These are phyloP conservation scores for Clitoria ternatea DNA, from an alignment of 306 rosid genomes.

Conservation along the genomic window DNA sequence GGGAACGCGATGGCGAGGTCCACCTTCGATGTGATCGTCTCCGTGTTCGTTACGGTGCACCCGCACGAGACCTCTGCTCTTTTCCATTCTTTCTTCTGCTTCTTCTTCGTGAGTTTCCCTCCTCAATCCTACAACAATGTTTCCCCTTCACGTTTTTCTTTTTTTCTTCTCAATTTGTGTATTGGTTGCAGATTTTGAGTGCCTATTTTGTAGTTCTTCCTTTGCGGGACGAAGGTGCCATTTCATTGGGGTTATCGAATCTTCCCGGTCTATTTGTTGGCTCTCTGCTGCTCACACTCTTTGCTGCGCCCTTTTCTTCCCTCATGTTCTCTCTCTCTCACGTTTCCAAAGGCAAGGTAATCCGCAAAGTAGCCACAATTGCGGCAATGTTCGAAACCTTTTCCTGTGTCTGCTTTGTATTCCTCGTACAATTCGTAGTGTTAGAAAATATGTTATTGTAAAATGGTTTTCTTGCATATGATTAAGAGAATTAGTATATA, in stretches of 20 bases:
- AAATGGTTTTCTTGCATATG: too few species aligned
- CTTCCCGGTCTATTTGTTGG: constrained; percentile 79
- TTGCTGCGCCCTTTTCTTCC: constrained; percentile 87
- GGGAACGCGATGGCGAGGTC: constrained; percentile 44
- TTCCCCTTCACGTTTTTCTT: background rate
- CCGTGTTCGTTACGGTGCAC: constrained; percentile 75
- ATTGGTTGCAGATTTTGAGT: constrained; percentile 69
- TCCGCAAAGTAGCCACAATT: too few species aligned
- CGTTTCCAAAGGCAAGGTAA: constrained; percentile 74
- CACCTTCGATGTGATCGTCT: constrained; percentile 49
- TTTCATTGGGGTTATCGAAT: constrained; percentile 80
- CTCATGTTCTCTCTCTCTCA: constrained; percentile 72
- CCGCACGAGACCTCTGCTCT: constrained; percentile 81
- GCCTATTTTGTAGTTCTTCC: constrained; percentile 96
- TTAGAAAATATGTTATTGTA: too few species aligned
- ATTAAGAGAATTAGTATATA: too few species aligned
- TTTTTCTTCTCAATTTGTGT: background rate
- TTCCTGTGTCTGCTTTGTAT: too few species aligned
- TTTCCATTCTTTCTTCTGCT: constrained; percentile 76
- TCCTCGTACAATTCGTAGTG: too few species aligned
- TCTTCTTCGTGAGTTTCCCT: constrained; percentile 75
- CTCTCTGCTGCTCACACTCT: constrained; percentile 70
- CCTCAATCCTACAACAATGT: background rate
- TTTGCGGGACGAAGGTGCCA: constrained; percentile 93
- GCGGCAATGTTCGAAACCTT: too few species aligned